Evolutionary conservation across 2,329 filamentous ascomycete genomes (phyloP), one percentile per base, ranked within the genome.

Genomic region (Clathrospora elynae): DNA sequence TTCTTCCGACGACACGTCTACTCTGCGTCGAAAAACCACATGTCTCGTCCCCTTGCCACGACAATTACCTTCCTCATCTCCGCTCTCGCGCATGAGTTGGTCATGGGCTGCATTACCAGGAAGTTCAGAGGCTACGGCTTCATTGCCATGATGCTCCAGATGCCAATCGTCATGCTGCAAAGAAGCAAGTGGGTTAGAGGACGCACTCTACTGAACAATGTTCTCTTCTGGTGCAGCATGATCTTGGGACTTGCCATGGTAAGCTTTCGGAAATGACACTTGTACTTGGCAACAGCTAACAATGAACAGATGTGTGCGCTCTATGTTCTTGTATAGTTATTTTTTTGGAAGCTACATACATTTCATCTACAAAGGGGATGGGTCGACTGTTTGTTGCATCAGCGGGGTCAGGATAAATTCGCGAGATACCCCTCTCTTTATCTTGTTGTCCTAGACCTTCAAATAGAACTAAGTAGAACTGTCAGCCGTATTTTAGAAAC

Each of bases 91-190:
- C 93, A 97, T 67, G 93, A 99, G 71, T 80, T 99, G 43, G 88
- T 99, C 61, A 95, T 99, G 88, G 90, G 88, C 6, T 97, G 92
- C 70, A 97, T 99, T 67, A 96, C 91, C 17, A 92, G 96, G 77
- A 97, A 99, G 75, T 78, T 97, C 31, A 78, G 93, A 24, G 93
- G 93, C 9, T 99, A 97, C 65, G 93, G 92, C 7, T 95, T 96
- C 66, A 64, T 95, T 13, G 87, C 89, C 50, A 93, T 96, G 84
- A 97, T 99, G 93, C 74, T 95, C 50, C 93, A 99, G 76, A 80
- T 97, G 57, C 93, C 93, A 1, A 93, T 97, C 55, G 88, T 97
- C n/a, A 83, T 91, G 69, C 75, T 97, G 19, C 93, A 97, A 75
- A 81, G 88, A 50, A 90, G 87, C 4, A 81, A 78, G 48, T 89